These are phyloP conservation scores for Lactifluus subvellereus DNA, from an alignment of 768 basidiomycete species.

Conservation along the genomic window DNA sequence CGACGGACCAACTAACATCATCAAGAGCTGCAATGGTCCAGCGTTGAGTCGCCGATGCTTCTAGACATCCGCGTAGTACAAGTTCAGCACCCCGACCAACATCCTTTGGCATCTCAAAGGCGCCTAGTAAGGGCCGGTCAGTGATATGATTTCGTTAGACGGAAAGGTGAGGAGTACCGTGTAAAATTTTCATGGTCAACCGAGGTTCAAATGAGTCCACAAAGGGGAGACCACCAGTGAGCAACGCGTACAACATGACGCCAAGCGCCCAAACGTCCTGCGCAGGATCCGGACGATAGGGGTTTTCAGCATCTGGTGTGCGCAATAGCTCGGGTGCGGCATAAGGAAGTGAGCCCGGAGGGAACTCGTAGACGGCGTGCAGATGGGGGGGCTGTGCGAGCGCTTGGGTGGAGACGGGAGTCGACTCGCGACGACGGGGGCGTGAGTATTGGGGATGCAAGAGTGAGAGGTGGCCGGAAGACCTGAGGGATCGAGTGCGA, in stretches of 20 bases:
- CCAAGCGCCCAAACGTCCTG: conserved; percentile 98
- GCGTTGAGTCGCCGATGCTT: conserved; percentile 51
- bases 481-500: conserved; percentile 11
- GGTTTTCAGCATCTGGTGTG: conserved; percentile 41
- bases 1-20: conserved; percentile 74
- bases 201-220: conserved; percentile 86
- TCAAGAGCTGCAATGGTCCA: conserved; percentile 84
- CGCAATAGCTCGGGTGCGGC: conserved; percentile 83
- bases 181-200: conserved; percentile 85
- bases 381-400: conserved; percentile 28
- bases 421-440: conserved; percentile 47
- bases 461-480: conserved; percentile 32
- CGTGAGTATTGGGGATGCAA: conserved; percentile 35
- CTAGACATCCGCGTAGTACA: conserved; percentile 76
- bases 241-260: conserved; percentile 77
- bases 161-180: conserved; percentile 46
- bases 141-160: conserved; percentile 20
- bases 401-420: conserved; percentile 35
- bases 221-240: conserved; percentile 85
- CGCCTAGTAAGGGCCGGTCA: conserved; percentile 40
- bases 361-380: conserved; percentile 40
- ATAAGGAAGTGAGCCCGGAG: conserved; percentile 86
- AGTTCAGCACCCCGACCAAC: conserved; percentile 58
- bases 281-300: conserved; percentile 50
- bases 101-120: conserved; percentile 49